Evolutionary conservation across 176 grass and related monocot species (phyloP).

Genomic region (Aegilops longissima): DNA sequence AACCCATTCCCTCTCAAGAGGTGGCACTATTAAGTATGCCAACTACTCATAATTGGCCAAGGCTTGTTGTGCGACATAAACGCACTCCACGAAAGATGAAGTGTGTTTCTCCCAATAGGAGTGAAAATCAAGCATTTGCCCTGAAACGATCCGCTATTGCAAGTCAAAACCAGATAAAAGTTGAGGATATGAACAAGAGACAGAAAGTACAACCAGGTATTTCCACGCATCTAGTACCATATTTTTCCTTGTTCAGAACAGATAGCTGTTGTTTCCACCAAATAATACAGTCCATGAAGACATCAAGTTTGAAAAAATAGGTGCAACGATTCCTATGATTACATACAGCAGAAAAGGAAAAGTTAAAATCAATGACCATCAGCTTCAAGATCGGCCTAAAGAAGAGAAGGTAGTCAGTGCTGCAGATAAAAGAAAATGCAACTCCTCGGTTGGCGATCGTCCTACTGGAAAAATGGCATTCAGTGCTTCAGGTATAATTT

Average conservation of each 20-base stretch:
- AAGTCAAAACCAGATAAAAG: not conserved
- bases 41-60: not conserved
- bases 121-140: not conserved
- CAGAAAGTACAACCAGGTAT: not conserved
- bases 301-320: not conserved
- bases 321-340: not conserved
- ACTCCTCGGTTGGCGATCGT: not conserved
- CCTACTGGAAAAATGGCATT: not conserved
- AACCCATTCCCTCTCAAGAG: conserved; percentile 39
- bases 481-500: conserved; percentile 29
- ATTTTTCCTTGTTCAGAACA: not conserved
- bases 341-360: not conserved
- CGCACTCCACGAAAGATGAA: not conserved
- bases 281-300: not conserved
- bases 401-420: not conserved
- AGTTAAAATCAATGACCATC: not conserved
- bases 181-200: conserved; percentile 5
- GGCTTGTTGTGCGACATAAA: not conserved
- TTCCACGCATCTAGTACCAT: not conserved
- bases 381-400: not conserved
- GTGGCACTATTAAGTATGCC: conserved; percentile 3
- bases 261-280: not conserved
- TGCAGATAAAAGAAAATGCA: conserved; percentile 2
- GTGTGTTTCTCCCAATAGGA: not conserved
- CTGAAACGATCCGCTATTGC: not conserved